Evolutionary conservation across 768 basidiomycete genomes (phyloP).

Genomic region (Asterophora lycoperdoides): DNA sequence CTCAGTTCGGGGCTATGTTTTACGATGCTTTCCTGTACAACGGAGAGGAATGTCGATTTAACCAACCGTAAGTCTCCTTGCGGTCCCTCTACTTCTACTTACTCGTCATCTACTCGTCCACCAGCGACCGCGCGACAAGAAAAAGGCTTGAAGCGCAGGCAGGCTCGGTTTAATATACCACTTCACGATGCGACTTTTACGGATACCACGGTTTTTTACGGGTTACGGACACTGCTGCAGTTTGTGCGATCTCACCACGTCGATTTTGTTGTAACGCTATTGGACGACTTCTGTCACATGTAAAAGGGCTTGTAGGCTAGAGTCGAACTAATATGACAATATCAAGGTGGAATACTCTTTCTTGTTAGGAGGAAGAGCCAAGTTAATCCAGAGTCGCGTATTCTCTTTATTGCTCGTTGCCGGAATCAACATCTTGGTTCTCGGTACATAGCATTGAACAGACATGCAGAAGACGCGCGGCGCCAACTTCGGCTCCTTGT

Average conservation of each 20-base stretch:
- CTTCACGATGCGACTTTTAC: not conserved
- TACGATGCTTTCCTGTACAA: conserved; percentile 63
- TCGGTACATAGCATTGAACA: no score
- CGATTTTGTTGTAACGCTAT: not conserved
- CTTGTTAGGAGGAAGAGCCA: no score
- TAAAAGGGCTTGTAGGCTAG: no score
- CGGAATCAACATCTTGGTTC: no score
- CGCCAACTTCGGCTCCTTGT: no score
- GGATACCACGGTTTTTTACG: not conserved
- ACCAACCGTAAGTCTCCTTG: conserved; percentile 37
- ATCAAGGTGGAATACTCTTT: no score
- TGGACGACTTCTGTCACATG: no score
- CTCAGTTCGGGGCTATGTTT: conserved; percentile 47
- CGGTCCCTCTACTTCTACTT: not conserved
- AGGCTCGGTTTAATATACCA: not conserved
- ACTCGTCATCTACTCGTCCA: not conserved
- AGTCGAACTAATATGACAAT: no score
- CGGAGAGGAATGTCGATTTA: conserved; percentile 49
- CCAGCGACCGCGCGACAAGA: not conserved
- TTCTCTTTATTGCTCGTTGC: no score
- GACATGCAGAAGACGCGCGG: no score
- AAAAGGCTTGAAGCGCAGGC: not conserved
- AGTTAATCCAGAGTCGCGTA: no score
- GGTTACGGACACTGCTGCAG: not conserved
- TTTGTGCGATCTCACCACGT: not conserved